Base-by-base conservation (phyloP, 352 stramenopile genomes). In the Phytopythium vexans region DNA sequence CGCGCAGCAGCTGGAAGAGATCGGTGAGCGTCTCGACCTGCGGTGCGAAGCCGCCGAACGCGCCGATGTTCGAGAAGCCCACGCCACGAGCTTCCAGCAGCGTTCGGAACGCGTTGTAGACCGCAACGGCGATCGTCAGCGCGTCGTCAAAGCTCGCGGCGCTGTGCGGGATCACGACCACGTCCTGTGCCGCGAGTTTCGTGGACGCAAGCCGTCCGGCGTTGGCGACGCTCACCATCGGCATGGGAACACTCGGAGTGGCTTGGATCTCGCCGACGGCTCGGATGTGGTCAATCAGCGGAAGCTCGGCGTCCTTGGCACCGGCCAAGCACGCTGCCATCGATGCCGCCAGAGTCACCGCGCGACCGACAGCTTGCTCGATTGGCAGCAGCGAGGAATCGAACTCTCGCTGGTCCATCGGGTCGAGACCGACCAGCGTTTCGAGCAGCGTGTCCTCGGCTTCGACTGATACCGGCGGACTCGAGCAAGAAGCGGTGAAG, bases 141-240 rank as follows among this genome's bases (percentile, higher is more conserved):
- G 82, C 80, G 49, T 90, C 79, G 3, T 64, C 62, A 43, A 89
- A 90, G 37, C 51, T 89, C 21, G 45, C 60, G 2, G 77, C 78
- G 38, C 76, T 86, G 6, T 69, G 68, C 0, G 82, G 82, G 0
- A 54, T 55, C 37, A 89, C 49, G 12, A 89, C 57, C 9, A 93
- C 70, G 35, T 93, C 82, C 38, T 88, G 76, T 3, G 71, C 63
- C 45, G 76, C 86, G 3, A 92, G 69, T 46, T 88, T 86, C 64
- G 78, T 90, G 32, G 81, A 85, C 40, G 68, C 77, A 51, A 77
- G 73, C 27, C 55, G 66, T 21, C 74, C 79, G n/a, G 65, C 78
- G 42, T 93, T 89, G 36, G 89, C 52, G 16, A 93, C 49, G 38
- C 77, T 90, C 14, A 93, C 86, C 3, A 87, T 63, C 27, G 82